Evolutionary conservation across 495 filamentous ascomycete species (phyloP).

Genomic region (Penicillium dipodomyicola): DNA sequence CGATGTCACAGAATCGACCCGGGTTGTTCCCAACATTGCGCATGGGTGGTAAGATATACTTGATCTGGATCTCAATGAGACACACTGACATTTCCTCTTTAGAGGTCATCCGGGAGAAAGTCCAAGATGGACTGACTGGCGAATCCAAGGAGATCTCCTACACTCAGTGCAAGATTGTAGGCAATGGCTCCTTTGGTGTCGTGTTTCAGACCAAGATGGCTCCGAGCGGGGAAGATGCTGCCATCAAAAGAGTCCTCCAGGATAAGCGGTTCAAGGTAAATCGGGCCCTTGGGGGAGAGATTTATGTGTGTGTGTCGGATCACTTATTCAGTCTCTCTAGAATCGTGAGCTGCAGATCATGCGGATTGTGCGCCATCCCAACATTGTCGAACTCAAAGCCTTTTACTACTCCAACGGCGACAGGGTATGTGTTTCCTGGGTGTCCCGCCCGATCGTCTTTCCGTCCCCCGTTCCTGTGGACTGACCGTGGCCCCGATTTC

Average conservation of each 20-base stretch:
- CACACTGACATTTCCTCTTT: constrained; percentile 14
- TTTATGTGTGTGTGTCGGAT: neutral
- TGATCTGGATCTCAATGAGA: constrained; percentile 11
- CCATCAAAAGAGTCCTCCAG: constrained; percentile 97
- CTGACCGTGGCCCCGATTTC: constrained; percentile 18
- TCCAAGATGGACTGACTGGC: constrained; percentile 95
- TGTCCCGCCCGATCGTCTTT: constrained; percentile 4
- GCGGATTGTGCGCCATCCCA: constrained; percentile 97
- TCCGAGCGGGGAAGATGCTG: constrained; percentile 93
- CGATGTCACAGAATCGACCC: constrained; percentile 74
- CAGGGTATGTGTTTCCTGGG: constrained; percentile 62
- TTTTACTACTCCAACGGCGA: constrained; percentile 99
- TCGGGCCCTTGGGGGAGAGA: neutral
- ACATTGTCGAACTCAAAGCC: constrained; percentile 97
- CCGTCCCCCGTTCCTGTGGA: constrained; percentile 6
- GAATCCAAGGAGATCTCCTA: constrained; percentile 96
- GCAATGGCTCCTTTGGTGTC: constrained; percentile 97
- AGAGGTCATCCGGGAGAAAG: constrained; percentile 99
- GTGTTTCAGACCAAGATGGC: constrained; percentile 99
- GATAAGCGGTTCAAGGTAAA: constrained; percentile 98
- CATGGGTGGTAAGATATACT: constrained; percentile 70
- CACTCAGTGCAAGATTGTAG: constrained; percentile 99
- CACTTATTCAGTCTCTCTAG: constrained; percentile 52
- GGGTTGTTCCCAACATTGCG: constrained; percentile 72
- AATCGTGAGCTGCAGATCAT: constrained; percentile 99